These are phyloP conservation scores for Phytophthora pini DNA, from an alignment of 352 stramenopile species.

Conservation along the genomic window DNA sequence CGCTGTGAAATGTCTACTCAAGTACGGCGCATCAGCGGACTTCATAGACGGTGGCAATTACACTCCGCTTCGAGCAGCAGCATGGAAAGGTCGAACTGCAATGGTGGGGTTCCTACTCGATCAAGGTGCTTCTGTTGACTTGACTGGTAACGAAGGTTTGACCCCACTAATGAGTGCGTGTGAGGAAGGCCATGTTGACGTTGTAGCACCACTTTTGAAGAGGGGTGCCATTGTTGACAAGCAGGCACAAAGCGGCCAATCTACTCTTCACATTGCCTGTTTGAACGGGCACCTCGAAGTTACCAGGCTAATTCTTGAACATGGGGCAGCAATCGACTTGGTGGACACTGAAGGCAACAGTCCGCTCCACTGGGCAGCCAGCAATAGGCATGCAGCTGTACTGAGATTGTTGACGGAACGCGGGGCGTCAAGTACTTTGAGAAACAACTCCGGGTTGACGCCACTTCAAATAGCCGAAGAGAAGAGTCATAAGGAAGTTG, in stretches of 20 bases:
- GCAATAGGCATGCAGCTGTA: not conserved
- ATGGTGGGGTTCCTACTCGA: too few relatives aligned
- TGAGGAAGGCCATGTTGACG: not conserved
- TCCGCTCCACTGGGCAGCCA: not conserved
- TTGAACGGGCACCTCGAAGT: not conserved
- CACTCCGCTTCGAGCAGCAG: too few relatives aligned
- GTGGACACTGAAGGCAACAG: not conserved
- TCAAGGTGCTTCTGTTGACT: not conserved
- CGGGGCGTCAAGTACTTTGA: too few relatives aligned
- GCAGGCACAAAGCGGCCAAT: not conserved
- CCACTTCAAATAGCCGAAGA: too few relatives aligned
- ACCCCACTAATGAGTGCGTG: not conserved
- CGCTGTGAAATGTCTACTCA: too few relatives aligned
- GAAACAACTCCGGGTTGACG: too few relatives aligned
- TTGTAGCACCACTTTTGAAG: not conserved
- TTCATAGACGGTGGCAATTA: too few relatives aligned
- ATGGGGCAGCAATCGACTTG: not conserved
- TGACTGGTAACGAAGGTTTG: not conserved
- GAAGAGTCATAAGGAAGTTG: too few relatives aligned
- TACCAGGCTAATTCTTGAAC: not conserved
- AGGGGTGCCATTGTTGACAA: not conserved
- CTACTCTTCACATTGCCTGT: not conserved
- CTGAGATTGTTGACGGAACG: not conserved
- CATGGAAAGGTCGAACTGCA: too few relatives aligned
- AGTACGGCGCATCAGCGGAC: too few relatives aligned